Evolutionary conservation across 257 asterid genomes (phyloP).

Genomic region (Nicotiana tomentosiformis): DNA sequence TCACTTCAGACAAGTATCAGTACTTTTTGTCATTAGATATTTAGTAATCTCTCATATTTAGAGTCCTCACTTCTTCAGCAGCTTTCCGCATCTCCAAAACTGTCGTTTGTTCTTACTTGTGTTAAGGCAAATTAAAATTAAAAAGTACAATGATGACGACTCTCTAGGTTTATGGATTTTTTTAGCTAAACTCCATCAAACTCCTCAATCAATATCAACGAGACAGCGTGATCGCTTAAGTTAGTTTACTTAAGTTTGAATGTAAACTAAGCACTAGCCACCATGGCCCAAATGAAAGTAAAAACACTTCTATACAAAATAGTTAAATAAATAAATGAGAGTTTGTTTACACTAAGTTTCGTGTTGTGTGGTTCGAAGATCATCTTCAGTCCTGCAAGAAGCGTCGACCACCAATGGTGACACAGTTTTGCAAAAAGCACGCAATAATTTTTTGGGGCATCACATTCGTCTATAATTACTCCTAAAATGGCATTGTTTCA

Average conservation of each 20-base stretch:
- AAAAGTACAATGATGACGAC: no score
- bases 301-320: not conserved
- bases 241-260: no score
- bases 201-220: no score
- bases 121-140: no score
- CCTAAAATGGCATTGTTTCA: not conserved
- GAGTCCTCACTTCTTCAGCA: not conserved
- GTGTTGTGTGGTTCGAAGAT: not conserved
- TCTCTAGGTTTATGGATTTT: no score
- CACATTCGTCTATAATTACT: not conserved
- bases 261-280: no score
- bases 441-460: not conserved
- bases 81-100: not conserved
- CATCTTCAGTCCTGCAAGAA: not conserved
- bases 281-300: no score
- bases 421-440: not conserved
- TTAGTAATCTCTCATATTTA: not conserved
- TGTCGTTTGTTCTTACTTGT: not conserved
- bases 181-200: no score
- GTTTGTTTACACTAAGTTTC: not conserved
- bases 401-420: not conserved
- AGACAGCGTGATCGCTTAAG: no score
- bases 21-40: not conserved
- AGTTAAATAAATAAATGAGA: not conserved
- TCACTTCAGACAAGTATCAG: not conserved